Evolutionary conservation across 179 eudicot genomes (phyloP).

Genomic region (Silene noctiflora): DNA sequence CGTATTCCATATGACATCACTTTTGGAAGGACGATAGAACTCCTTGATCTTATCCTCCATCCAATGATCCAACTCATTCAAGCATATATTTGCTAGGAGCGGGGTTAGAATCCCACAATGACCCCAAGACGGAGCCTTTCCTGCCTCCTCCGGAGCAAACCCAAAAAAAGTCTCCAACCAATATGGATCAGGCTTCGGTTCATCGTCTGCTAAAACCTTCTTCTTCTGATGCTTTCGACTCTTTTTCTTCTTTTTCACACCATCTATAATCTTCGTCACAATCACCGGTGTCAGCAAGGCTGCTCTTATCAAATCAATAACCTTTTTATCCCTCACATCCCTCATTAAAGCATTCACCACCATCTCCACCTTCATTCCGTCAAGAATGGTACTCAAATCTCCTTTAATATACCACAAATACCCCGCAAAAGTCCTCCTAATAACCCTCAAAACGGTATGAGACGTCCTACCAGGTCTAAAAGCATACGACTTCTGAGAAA

Average conservation of each 20-base stretch:
- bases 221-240: slow-evolving; percentile 93
- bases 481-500: slow-evolving; percentile 84
- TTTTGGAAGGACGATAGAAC: slow-evolving; percentile 72
- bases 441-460: slow-evolving; percentile 74
- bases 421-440: slow-evolving; percentile 89
- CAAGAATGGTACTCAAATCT: slow-evolving; percentile 83
- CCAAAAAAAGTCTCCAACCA: slow-evolving; percentile 89
- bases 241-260: slow-evolving; percentile 55
- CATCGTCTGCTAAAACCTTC: slow-evolving; percentile 85
- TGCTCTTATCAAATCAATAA: slow-evolving; percentile 78
- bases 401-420: slow-evolving; percentile 96
- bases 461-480: slow-evolving; percentile 87
- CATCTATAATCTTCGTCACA: slow-evolving; percentile 46
- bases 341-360: slow-evolving; percentile 74
- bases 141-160: slow-evolving; percentile 95
- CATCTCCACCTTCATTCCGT: slow-evolving; percentile 87
- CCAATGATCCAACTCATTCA: slow-evolving; percentile 88
- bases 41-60: slow-evolving; percentile 86
- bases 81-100: slow-evolving; percentile 64
- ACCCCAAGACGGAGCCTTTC: slow-evolving; percentile 82
- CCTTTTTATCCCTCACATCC: slow-evolving; percentile 89
- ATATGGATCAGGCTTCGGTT: slow-evolving; percentile 93
- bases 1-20: slow-evolving; percentile 84
- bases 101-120: slow-evolving; percentile 93
- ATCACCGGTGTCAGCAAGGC: slow-evolving; percentile 81